phyloP scores from a whole-genome alignment of 306 rosid genomes.

The Hylodesmum podocarpum region DNA sequence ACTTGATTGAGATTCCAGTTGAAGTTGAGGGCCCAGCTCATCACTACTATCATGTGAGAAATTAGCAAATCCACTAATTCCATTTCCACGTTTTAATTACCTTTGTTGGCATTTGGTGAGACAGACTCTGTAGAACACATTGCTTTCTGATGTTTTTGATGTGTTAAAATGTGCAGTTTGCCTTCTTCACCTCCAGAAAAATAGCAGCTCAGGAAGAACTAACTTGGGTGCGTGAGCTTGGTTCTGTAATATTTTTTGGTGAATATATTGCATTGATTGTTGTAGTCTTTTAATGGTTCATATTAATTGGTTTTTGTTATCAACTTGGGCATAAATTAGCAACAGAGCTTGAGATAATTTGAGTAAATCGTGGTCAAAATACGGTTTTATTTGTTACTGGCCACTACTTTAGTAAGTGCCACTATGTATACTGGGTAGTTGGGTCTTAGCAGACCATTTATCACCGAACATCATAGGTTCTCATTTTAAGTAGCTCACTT shows the following conservation, averaged over 20 bases:
- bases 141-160: conserved; percentile 24
- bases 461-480: background rate
- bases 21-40: conserved; percentile 76
- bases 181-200: conserved; percentile 82
- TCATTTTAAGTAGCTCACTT: background rate
- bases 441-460: background rate
- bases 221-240: conserved; percentile 75
- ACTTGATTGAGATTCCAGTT: conserved; percentile 83
- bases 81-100: conserved; percentile 4
- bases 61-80: conserved; percentile 23
- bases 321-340: background rate
- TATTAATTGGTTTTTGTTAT: background rate
- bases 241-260: conserved; percentile 26
- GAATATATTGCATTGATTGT: conserved; percentile 21
- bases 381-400: background rate
- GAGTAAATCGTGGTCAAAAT: conserved; percentile 13
- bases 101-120: conserved; percentile 16
- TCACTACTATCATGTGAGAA: conserved; percentile 77
- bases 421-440: background rate
- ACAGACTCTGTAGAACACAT: conserved; percentile 1
- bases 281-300: conserved; percentile 5
- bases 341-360: conserved; percentile 17
- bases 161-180: conserved; percentile 60
- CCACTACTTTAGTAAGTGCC: conserved; percentile 6
- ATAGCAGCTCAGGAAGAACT: conserved; percentile 85